phyloP scores from a whole-genome alignment of 306 rosid genomes.

The Psophocarpus tetragonolobus region DNA sequence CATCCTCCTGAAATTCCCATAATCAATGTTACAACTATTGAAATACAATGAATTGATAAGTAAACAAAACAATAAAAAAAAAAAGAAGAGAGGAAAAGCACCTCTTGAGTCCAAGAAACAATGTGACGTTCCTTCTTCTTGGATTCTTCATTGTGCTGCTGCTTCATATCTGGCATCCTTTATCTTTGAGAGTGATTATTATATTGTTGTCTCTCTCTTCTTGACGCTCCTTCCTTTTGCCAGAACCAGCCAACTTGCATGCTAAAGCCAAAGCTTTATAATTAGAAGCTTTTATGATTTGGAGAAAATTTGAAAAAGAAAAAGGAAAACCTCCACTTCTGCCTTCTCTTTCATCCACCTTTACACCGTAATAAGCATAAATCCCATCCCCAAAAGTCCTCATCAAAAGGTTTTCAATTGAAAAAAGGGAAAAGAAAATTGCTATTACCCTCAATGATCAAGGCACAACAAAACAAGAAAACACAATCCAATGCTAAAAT shows the following conservation, averaged over 20 bases:
- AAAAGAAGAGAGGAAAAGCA: slow-evolving; percentile 13
- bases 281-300: slow-evolving; percentile 15
- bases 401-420: slow-evolving; percentile 30
- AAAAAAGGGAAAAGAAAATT: neutral
- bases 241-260: slow-evolving; percentile 55
- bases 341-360: slow-evolving; percentile 40
- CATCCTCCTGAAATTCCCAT: slow-evolving; percentile 80
- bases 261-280: slow-evolving; percentile 47
- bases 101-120: slow-evolving; percentile 90
- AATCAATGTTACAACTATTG: slow-evolving; percentile 38
- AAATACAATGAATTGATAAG: neutral
- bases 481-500: slow-evolving; percentile 21
- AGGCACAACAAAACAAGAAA: slow-evolving; percentile 13
- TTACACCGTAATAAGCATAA: slow-evolving; percentile 43
- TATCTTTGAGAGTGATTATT: slow-evolving; percentile 18
- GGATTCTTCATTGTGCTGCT: slow-evolving; percentile 51
- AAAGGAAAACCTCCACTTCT: slow-evolving; percentile 19
- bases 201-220: slow-evolving; percentile 31
- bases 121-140: slow-evolving; percentile 95
- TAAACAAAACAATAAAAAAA: neutral
- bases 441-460: slow-evolving; percentile 35
- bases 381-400: slow-evolving; percentile 43
- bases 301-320: neutral
- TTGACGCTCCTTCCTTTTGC: slow-evolving; percentile 67
- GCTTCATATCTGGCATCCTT: slow-evolving; percentile 43